A percentile compares a stretch with the other conserved stretches of the same genome.
Evolutionary conservation across 805 yeast genomes (phyloP).

Genomic region (Zygotorulaspora florentina): DNA sequence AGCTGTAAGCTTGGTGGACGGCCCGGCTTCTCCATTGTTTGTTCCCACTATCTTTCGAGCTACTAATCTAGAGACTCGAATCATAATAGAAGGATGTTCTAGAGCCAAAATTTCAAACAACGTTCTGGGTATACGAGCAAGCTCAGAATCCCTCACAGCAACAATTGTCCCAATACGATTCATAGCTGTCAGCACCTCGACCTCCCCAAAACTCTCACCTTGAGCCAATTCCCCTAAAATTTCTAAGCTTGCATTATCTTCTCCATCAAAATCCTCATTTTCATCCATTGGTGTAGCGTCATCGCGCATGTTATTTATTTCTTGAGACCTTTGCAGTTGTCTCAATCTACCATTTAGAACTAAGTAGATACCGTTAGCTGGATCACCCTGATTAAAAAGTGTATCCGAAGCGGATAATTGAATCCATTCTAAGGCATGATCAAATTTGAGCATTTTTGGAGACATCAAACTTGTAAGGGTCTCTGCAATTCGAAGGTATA

Average conservation of each 20-base stretch:
- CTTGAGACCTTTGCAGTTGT: constrained; percentile 39
- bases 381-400: constrained; percentile 74
- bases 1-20: constrained; percentile 14
- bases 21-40: constrained; percentile 10
- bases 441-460: constrained; percentile 64
- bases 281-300: constrained; percentile 21
- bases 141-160: constrained; percentile 89
- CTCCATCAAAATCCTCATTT: constrained; percentile 9
- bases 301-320: constrained; percentile 19
- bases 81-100: constrained; percentile 85
- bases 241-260: constrained; percentile 15
- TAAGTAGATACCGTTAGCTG: constrained; percentile 86
- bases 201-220: constrained; percentile 92
- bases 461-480: constrained; percentile 65
- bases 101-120: constrained; percentile 80
- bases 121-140: constrained; percentile 88
- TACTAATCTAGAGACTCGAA: constrained; percentile 81
- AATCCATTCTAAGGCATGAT: constrained; percentile 93
- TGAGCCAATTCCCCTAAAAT: constrained; percentile 80
- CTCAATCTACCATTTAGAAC: constrained; percentile 86
- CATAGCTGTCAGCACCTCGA: constrained; percentile 83
- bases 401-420: constrained; percentile 83
- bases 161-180: constrained; percentile 64
- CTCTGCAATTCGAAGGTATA: constrained; percentile 75
- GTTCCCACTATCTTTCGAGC: constrained; percentile 49